phyloP scores from a whole-genome alignment of 202 grass and related monocot genomes.

The Musa balbisiana region DNA sequence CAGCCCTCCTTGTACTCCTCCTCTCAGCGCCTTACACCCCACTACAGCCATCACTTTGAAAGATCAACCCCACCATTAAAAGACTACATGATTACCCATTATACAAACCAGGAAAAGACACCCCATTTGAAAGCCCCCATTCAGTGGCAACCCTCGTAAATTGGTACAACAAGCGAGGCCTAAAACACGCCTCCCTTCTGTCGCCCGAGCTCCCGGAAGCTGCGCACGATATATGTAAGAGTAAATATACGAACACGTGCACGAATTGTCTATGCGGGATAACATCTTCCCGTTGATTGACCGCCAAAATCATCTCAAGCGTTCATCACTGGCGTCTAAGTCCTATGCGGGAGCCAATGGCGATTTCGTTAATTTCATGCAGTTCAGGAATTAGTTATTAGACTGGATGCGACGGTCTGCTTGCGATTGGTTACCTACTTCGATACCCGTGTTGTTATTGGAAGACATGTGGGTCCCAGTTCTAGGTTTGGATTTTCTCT shows the following conservation, averaged over 20 bases:
- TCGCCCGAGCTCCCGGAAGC: too few species aligned
- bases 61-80: slow-evolving; percentile 45
- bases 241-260: too few species aligned
- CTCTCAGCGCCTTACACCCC: neutral
- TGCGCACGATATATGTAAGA: neutral
- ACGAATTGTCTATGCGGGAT: neutral
- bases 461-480: neutral
- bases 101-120: neutral
- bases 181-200: too few species aligned
- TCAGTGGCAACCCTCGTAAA: slow-evolving; percentile 1
- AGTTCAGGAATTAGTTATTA: too few species aligned
- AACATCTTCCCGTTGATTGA: neutral
- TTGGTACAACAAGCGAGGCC: neutral
- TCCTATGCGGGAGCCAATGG: too few species aligned
- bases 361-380: neutral
- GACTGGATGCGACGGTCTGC: too few species aligned
- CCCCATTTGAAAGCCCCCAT: neutral
- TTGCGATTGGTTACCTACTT: too few species aligned
- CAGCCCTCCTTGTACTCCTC: neutral
- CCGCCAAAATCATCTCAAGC: neutral
- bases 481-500: too few species aligned
- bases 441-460: neutral
- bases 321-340: neutral
- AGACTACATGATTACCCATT: slow-evolving; percentile 20
- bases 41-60: slow-evolving; percentile 2